Conservation (phyloP, 2,329 filamentous ascomycete genomes). For the Colletotrichum phormii region DNA sequence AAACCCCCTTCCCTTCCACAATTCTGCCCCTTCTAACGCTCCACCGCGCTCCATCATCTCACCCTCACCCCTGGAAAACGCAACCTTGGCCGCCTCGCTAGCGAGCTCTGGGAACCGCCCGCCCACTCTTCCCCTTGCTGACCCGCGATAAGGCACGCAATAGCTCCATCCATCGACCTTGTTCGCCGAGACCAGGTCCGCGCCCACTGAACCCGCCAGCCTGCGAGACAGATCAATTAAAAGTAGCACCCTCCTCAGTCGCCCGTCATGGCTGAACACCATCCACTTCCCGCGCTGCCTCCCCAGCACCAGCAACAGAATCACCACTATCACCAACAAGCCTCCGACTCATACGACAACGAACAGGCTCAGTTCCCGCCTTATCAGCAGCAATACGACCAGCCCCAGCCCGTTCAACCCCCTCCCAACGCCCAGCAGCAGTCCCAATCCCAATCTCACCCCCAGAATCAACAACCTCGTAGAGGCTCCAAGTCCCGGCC, state of each 20-base stretch:
- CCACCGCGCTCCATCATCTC: slow-evolving; percentile 29
- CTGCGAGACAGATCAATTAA: slow-evolving; percentile 47
- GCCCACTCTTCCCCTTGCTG: slow-evolving; percentile 37
- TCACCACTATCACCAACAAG: slow-evolving; percentile 40
- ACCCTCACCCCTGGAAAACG: slow-evolving; percentile 29
- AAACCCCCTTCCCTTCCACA: slow-evolving; percentile 8
- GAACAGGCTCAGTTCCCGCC: slow-evolving; percentile 33
- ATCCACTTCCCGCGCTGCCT: slow-evolving; percentile 39
- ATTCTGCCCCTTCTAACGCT: slow-evolving; percentile 29
- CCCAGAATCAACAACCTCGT: slow-evolving; percentile 11
- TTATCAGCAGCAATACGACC: slow-evolving; percentile 40
- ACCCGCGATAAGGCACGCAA: slow-evolving; percentile 38
- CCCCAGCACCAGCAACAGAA: slow-evolving; percentile 39
- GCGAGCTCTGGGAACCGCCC: slow-evolving; percentile 28
- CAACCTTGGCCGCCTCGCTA: slow-evolving; percentile 35
- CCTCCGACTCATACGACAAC: slow-evolving; percentile 38
- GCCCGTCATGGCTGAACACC: slow-evolving; percentile 49
- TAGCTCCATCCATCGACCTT: slow-evolving; percentile 35
- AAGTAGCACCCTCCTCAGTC: slow-evolving; percentile 43
- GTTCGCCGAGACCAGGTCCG: slow-evolving; percentile 32
- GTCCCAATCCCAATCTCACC: slow-evolving; percentile 20
- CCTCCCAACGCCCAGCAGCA: slow-evolving; percentile 35
- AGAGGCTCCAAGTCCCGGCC: slow-evolving; percentile 51
- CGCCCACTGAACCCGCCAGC: slow-evolving; percentile 28
- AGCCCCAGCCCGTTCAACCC: slow-evolving; percentile 39